Conservation (phyloP, 768 basidiomycete species). For the Mycena polygramma region DNA sequence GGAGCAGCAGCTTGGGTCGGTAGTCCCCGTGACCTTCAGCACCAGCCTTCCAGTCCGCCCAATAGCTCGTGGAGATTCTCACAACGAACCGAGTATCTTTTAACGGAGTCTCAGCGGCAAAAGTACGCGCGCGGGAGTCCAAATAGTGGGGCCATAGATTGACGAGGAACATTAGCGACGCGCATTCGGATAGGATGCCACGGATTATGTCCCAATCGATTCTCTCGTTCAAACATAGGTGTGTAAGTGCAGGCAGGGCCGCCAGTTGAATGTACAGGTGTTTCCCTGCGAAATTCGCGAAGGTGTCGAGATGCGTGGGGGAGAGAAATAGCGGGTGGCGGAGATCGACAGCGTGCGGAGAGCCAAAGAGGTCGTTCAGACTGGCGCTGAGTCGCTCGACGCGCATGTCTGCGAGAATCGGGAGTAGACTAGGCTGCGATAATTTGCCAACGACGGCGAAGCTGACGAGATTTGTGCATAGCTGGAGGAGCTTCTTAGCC, state of each 20-base stretch:
- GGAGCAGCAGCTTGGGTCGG: too few species aligned
- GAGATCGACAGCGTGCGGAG: not conserved
- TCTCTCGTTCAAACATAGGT: not conserved
- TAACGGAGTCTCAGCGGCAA: not conserved
- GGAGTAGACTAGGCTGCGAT: too few species aligned
- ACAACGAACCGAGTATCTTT: not conserved
- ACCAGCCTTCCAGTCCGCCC: too few species aligned
- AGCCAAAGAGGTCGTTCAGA: not conserved
- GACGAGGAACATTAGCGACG: not conserved
- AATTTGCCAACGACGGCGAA: not conserved
- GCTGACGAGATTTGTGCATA: not conserved
- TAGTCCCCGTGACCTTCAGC: too few species aligned
- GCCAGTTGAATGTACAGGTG: not conserved
- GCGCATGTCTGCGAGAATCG: too few species aligned
- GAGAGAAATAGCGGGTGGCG: not conserved
- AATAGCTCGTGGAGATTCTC: too few species aligned
- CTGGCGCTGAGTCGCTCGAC: too few species aligned
- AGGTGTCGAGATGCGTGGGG: not conserved
- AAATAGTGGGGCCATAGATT: not conserved
- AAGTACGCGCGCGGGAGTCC: not conserved
- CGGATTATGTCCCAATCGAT: not conserved
- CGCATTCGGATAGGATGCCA: not conserved
- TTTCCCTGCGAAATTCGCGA: not conserved
- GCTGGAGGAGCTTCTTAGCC: not conserved
- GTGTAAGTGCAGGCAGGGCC: not conserved